These are phyloP conservation scores for Boletellus sp. DNA, from an alignment of 768 basidiomycete genomes.

Conservation along the genomic window DNA sequence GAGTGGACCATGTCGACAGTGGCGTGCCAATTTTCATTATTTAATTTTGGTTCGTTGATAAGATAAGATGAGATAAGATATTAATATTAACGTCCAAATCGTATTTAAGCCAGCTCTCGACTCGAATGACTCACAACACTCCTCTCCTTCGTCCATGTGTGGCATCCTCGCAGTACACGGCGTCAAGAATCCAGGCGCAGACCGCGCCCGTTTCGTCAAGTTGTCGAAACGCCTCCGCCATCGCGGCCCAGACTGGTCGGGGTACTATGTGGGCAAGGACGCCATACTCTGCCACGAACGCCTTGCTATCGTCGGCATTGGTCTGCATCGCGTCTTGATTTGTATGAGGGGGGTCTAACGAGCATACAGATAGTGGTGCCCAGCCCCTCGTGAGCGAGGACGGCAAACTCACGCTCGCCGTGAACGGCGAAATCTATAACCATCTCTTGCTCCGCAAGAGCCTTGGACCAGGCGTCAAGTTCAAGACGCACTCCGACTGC, in stretches of 20 bases:
- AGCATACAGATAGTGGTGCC: conserved; percentile 79
- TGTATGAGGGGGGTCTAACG: neutral
- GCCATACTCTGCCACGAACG: conserved; percentile 91
- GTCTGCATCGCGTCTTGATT: conserved; percentile 42
- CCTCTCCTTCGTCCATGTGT: conserved; percentile 57
- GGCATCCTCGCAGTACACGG: conserved; percentile 89
- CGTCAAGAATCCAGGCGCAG: conserved; percentile 62
- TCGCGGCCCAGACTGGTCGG: conserved; percentile 98
- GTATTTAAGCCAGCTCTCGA: conserved; percentile 2
- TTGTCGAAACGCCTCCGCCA: conserved; percentile 88
- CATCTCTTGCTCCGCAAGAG: conserved; percentile 74
- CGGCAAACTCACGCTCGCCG: conserved; percentile 77
- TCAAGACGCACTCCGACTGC: conserved; percentile 98
- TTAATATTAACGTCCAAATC: too few relatives aligned
- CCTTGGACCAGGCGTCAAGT: conserved; percentile 62
- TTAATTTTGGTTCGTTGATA: neutral
- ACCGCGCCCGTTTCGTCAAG: conserved; percentile 73
- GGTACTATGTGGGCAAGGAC: conserved; percentile 82
- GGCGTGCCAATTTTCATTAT: too few relatives aligned
- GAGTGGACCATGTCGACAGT: conserved; percentile 40
- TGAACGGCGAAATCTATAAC: conserved; percentile 99
- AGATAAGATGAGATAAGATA: too few relatives aligned
- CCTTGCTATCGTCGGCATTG: conserved; percentile 96
- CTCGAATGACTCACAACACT: neutral
- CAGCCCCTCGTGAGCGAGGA: conserved; percentile 90